Evolutionary conservation across 2,329 filamentous ascomycete species (phyloP).

Genomic region (Westerdykella aurantiaca): DNA sequence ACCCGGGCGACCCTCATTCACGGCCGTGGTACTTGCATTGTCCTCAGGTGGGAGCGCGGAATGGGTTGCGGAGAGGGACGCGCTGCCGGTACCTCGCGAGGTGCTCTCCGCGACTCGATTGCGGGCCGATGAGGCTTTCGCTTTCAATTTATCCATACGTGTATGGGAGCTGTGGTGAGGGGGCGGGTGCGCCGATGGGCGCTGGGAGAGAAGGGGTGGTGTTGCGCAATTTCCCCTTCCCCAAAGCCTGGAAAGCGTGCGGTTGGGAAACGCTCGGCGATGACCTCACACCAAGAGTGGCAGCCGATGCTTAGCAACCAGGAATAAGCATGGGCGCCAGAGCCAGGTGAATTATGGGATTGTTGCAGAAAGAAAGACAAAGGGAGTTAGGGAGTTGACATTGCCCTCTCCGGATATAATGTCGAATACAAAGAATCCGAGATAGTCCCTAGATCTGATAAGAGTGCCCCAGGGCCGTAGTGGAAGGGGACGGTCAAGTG

Average conservation of each 20-base stretch:
- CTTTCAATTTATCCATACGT: conserved; percentile 31
- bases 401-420: no score
- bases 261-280: conserved; percentile 1
- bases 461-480: no score
- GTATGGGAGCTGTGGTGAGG: background rate
- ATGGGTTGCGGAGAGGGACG: conserved; percentile 24
- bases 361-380: no score
- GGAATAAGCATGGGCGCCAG: no score
- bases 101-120: conserved; percentile 25
- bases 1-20: conserved; percentile 27
- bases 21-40: conserved; percentile 26
- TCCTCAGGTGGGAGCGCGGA: conserved; percentile 25
- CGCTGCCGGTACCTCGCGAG: conserved; percentile 22
- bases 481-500: no score
- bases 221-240: background rate
- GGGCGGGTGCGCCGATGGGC: background rate
- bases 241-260: background rate
- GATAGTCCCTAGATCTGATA: no score
- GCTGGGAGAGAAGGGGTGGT: background rate
- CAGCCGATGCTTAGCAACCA: no score
- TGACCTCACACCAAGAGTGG: conserved; percentile 1
- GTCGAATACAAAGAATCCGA: no score
- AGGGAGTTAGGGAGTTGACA: no score
- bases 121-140: conserved; percentile 31
- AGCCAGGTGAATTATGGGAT: no score